Evolutionary conservation across 345 rosid genomes (phyloP).

Genomic region (Carallia brachiata): DNA sequence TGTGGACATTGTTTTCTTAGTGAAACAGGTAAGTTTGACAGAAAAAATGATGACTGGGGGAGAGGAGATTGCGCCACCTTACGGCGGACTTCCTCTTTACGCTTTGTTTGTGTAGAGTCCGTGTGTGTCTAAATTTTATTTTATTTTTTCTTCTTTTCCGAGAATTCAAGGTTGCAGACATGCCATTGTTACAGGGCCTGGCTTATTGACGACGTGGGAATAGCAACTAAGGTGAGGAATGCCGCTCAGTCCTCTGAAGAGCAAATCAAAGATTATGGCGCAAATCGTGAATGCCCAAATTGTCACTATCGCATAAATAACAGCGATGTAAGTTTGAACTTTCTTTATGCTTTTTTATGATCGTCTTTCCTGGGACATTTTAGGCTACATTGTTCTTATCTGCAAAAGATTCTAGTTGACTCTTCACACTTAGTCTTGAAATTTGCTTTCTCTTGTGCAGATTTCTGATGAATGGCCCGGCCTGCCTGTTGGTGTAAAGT

Average conservation of each 20-base stretch:
- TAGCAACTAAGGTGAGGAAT: conserved; percentile 73
- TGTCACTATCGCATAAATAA: conserved; percentile 66
- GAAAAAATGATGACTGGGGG: neutral
- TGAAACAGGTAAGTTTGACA: neutral
- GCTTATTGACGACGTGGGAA: conserved; percentile 66
- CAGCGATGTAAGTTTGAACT: conserved; percentile 62
- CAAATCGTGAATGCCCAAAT: conserved; percentile 71
- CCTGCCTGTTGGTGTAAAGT: conserved; percentile 88
- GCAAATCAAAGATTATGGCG: conserved; percentile 61
- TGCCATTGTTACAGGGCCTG: conserved; percentile 57
- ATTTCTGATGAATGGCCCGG: conserved; percentile 77
- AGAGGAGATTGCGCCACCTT: no score
- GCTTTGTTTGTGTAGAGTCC: no score
- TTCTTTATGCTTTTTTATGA: neutral
- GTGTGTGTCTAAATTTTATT: neutral
- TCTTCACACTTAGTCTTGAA: neutral
- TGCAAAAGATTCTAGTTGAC: no score
- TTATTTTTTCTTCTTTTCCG: neutral
- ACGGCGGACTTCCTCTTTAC: no score
- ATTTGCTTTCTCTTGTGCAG: conserved; percentile 31
- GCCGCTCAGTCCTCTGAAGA: conserved; percentile 45
- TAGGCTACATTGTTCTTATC: neutral
- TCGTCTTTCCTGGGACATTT: neutral
- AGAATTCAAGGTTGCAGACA: neutral
- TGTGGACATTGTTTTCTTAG: neutral